Evolutionary conservation across 306 rosid species (phyloP).

Genomic region (Arachis hypogaea): DNA sequence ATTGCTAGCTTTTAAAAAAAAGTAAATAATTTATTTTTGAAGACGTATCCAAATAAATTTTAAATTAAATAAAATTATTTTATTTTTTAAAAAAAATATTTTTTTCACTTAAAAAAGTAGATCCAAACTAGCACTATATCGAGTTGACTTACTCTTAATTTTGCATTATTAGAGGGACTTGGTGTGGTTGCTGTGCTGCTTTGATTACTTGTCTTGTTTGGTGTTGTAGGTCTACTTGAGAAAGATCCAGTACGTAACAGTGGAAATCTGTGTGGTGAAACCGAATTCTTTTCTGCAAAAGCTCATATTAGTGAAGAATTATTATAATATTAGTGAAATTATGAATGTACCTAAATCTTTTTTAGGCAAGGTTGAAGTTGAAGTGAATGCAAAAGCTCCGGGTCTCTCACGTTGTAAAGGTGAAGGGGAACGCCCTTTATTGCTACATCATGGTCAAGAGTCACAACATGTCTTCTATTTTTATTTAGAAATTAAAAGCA

Average conservation of each 20-base stretch:
- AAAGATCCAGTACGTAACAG: constrained; percentile 80
- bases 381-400: constrained; percentile 60
- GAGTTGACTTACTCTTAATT: constrained; percentile 56
- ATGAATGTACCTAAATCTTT: constrained; percentile 56
- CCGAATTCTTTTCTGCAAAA: constrained; percentile 64
- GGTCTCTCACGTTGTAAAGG: constrained; percentile 53
- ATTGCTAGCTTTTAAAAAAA: no score
- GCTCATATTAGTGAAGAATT: not conserved
- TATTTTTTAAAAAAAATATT: no score
- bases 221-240: constrained; percentile 62
- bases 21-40: no score
- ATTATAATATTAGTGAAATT: no score
- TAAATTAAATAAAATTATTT: no score
- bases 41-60: no score
- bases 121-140: no score
- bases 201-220: constrained; percentile 54
- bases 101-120: no score
- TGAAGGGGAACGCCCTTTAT: constrained; percentile 67
- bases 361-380: constrained; percentile 62
- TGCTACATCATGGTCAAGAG: constrained; percentile 35
- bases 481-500: no score
- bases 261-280: constrained; percentile 83
- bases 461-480: no score
- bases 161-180: constrained; percentile 56
- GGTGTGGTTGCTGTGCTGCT: constrained; percentile 75